phyloP scores from a whole-genome alignment of 2,329 filamentous ascomycete species.

The Lasiodiplodia sp. region DNA sequence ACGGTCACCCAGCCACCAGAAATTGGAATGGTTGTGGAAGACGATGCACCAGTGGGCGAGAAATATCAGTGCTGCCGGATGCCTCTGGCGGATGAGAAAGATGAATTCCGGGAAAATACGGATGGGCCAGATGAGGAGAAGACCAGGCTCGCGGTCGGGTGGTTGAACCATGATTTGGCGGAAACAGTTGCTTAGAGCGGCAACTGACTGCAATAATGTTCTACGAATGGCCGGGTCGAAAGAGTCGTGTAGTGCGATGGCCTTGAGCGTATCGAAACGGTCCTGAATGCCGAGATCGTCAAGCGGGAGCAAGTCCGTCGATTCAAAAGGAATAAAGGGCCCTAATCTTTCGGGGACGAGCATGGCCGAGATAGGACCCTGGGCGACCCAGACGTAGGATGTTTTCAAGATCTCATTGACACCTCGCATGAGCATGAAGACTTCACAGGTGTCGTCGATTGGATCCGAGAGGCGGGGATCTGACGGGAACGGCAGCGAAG shows the following conservation, averaged over 20 bases:
- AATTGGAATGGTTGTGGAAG: slow-evolving; percentile 44
- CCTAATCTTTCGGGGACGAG: slow-evolving; percentile 25
- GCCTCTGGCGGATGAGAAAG: slow-evolving; percentile 39
- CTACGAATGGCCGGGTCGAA: slow-evolving; percentile 24
- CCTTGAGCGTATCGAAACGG: slow-evolving; percentile 21
- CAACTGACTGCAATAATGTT: slow-evolving; percentile 17
- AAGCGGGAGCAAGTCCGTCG: slow-evolving; percentile 3
- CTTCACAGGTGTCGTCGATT: slow-evolving; percentile 44
- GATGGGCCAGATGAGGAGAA: slow-evolving; percentile 49
- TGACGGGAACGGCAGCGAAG: slow-evolving; percentile 19
- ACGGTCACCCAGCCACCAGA: slow-evolving; percentile 51
- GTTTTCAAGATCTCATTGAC: slow-evolving; percentile 39
- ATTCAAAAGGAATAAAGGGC: slow-evolving; percentile 17
- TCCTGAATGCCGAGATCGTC: slow-evolving; percentile 26
- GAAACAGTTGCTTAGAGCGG: slow-evolving; percentile 21
- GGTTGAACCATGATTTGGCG: slow-evolving; percentile 30
- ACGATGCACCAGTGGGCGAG: slow-evolving; percentile 49
- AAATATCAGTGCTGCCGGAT: slow-evolving; percentile 46
- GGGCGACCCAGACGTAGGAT: slow-evolving; percentile 14
- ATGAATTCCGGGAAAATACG: slow-evolving; percentile 44
- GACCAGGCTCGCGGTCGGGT: slow-evolving; percentile 43
- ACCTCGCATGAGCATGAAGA: slow-evolving; percentile 45
- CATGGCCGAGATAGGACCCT: slow-evolving; percentile 10
- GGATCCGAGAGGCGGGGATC: slow-evolving; percentile 30
- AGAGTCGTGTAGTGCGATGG: slow-evolving; percentile 6